phyloP scores from a whole-genome alignment of 192 early-diverging fungal species.

The Gonapodya prolifera region DNA sequence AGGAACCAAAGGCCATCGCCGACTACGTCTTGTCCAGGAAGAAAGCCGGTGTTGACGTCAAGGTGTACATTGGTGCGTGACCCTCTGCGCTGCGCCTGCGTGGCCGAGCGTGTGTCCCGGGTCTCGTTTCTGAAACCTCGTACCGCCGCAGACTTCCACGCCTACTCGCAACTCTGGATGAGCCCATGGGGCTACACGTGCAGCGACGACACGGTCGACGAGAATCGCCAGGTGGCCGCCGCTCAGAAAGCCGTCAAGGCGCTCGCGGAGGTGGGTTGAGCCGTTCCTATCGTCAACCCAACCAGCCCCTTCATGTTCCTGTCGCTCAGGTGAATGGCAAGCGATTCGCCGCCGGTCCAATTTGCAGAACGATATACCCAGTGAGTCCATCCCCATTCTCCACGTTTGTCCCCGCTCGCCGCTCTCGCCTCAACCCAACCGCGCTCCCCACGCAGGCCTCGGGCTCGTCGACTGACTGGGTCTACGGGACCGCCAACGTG shows the following conservation, averaged over 20 bases:
- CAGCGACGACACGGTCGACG: conserved; percentile 24
- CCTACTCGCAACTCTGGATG: conserved; percentile 47
- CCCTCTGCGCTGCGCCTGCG: background rate
- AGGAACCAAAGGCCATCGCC: conserved; percentile 35
- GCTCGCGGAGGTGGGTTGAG: conserved; percentile 32
- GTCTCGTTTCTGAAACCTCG: too few relatives aligned
- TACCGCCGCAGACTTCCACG: conserved; percentile 39
- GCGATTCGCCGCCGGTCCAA: conserved; percentile 37
- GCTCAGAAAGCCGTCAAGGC: conserved; percentile 34
- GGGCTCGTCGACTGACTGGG: conserved; percentile 45
- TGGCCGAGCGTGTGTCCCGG: too few relatives aligned
- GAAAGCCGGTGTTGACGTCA: background rate
- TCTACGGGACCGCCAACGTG: conserved; percentile 33
- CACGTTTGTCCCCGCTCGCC: background rate
- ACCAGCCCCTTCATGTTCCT: background rate
- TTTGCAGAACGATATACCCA: conserved; percentile 48
- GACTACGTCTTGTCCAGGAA: conserved; percentile 22
- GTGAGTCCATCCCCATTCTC: conserved; percentile 7
- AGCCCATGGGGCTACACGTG: conserved; percentile 45
- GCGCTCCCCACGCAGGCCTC: conserved; percentile 8
- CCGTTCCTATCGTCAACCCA: conserved; percentile 44
- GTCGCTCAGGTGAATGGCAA: conserved; percentile 14
- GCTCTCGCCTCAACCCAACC: background rate
- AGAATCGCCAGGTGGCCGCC: conserved; percentile 25
- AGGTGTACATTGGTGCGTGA: background rate